Evolutionary conservation across 2,329 filamentous ascomycete species (phyloP).

Genomic region (Aspergillus fijiensis): DNA sequence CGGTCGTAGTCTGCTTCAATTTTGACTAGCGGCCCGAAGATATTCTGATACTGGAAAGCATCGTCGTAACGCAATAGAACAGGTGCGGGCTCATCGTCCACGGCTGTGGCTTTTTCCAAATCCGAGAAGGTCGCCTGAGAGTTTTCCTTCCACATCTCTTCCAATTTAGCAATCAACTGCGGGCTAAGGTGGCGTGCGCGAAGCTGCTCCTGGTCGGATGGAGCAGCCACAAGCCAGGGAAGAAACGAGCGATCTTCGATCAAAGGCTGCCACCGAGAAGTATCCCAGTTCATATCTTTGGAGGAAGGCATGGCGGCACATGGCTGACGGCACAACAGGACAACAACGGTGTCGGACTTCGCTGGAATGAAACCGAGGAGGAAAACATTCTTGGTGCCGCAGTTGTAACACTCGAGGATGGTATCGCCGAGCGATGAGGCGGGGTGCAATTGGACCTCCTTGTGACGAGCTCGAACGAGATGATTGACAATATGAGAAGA

Average conservation of each 20-base stretch:
- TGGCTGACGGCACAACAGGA: constrained; percentile 92
- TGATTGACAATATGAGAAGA: constrained; percentile 99
- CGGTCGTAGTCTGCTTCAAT: constrained; percentile 99
- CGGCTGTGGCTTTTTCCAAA: constrained; percentile 83
- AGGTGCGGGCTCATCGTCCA: constrained; percentile 92
- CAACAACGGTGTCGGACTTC: constrained; percentile 97
- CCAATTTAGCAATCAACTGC: constrained; percentile 91
- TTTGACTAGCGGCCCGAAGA: constrained; percentile 96
- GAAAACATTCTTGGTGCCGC: constrained; percentile 98
- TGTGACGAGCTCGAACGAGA: constrained; percentile 92
- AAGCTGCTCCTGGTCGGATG: constrained; percentile 92
- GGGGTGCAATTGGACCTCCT: constrained; percentile 96
- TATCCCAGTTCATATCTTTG: constrained; percentile 99
- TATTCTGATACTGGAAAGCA: constrained; percentile 97
- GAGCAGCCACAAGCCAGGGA: constrained; percentile 84
- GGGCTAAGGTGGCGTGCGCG: constrained; percentile 89
- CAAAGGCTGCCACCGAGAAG: constrained; percentile 92
- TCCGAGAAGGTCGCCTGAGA: constrained; percentile 83
- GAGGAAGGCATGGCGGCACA: constrained; percentile 92
- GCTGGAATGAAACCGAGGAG: constrained; percentile 96
- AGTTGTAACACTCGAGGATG: constrained; percentile 97
- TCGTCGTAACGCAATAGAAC: constrained; percentile 94
- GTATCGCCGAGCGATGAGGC: constrained; percentile 92
- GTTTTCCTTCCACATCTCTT: constrained; percentile 99
- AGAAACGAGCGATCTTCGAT: constrained; percentile 97